Percentiles rank a stretch among this genome's conserved stretches.
These are phyloP conservation scores for Phlegmacium glaucopus DNA, from an alignment of 768 basidiomycete genomes.

Conservation along the genomic window DNA sequence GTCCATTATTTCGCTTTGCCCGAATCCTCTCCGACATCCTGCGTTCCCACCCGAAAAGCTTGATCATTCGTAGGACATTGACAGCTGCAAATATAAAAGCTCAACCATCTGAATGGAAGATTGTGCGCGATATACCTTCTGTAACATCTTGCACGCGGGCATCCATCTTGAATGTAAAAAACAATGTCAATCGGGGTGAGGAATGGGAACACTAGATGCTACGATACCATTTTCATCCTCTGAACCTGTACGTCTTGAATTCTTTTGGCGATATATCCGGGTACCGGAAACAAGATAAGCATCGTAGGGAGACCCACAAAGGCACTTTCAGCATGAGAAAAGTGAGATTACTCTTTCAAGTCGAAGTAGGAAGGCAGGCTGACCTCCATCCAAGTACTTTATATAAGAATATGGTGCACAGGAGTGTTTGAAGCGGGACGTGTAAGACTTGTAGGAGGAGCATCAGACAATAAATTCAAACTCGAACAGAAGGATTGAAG, in stretches of 20 bases:
- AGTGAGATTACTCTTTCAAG: too few species aligned
- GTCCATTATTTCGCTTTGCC: constrained; percentile 58
- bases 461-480: neutral
- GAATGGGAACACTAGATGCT: too few species aligned
- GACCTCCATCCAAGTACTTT: constrained; percentile 33
- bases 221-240: too few species aligned
- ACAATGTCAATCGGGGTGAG: too few species aligned
- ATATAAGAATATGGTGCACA: constrained; percentile 38
- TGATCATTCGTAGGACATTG: constrained; percentile 61
- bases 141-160: too few species aligned
- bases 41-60: constrained; percentile 68
- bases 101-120: too few species aligned
- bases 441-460: neutral
- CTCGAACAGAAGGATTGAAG: neutral
- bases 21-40: constrained; percentile 50
- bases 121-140: too few species aligned
- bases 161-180: too few species aligned
- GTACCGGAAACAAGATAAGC: constrained; percentile 49
- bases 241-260: constrained; percentile 45
- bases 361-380: neutral
- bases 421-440: constrained; percentile 19
- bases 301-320: constrained; percentile 55
- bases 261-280: constrained; percentile 48
- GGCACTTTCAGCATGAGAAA: constrained; percentile 24
- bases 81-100: constrained; percentile 46